A percentile compares a stretch with the other conserved stretches of the same genome.
phyloP scores from a whole-genome alignment of 345 rosid species.

The Clausena lansium region DNA sequence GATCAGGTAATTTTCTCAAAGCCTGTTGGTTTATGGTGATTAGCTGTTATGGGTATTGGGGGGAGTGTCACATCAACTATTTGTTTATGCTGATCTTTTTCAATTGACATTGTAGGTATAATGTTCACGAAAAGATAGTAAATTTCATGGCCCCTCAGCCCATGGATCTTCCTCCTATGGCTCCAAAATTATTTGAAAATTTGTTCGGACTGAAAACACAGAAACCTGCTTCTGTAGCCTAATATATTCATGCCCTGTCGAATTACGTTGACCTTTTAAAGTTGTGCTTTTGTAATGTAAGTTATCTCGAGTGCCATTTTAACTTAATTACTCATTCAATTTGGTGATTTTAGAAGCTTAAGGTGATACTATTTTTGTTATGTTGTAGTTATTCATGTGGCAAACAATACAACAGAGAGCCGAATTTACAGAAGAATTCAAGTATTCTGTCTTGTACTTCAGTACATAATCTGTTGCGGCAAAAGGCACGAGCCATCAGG shows the following conservation, averaged over 20 bases:
- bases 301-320: not conserved
- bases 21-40: not conserved
- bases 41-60: not conserved
- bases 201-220: constrained; percentile 67
- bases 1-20: constrained; percentile 51
- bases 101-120: constrained; percentile 43
- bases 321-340: not conserved
- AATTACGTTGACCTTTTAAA: not conserved
- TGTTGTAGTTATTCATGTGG: too few species aligned
- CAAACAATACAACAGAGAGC: not conserved
- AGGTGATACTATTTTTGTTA: not conserved
- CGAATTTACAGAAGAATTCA: not conserved
- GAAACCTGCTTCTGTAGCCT: constrained; percentile 22
- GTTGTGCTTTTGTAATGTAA: not conserved
- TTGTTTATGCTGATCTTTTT: not conserved
- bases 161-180: constrained; percentile 58
- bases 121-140: constrained; percentile 75
- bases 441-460: not conserved
- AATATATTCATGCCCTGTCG: not conserved
- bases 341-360: not conserved
- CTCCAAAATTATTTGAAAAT: constrained; percentile 71
- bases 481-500: not conserved
- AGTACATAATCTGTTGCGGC: not conserved
- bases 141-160: constrained; percentile 85
- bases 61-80: not conserved